Evolutionary conservation across 306 rosid genomes (phyloP).

Genomic region (Trifolium subterraneum): DNA sequence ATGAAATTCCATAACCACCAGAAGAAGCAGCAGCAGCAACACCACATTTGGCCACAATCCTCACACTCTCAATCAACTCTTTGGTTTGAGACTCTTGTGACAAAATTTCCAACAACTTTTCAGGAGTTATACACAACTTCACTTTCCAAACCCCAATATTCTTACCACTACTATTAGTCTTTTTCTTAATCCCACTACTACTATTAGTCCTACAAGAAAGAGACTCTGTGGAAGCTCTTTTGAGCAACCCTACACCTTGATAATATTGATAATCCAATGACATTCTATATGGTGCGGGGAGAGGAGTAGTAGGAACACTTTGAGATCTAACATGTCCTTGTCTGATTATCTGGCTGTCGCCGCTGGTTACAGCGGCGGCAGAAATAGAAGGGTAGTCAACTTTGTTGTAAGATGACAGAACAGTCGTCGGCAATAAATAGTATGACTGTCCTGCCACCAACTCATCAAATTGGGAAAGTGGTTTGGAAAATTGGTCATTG

Average conservation of each 20-base stretch:
- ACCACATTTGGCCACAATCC: conserved; percentile 84
- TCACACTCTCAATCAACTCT: conserved; percentile 76
- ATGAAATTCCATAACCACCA: conserved; percentile 36
- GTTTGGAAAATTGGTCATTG: conserved; percentile 73
- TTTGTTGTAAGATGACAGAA: conserved; percentile 50
- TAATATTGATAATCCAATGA: conserved; percentile 59
- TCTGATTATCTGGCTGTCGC: background rate
- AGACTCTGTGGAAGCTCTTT: conserved; percentile 57
- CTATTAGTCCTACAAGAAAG: conserved; percentile 46
- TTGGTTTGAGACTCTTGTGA: conserved; percentile 67
- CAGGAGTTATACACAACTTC: conserved; percentile 72
- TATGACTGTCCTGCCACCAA: conserved; percentile 69
- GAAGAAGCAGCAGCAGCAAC: conserved; percentile 9
- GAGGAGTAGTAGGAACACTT: conserved; percentile 57
- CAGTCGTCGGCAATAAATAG: conserved; percentile 54
- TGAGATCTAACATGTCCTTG: conserved; percentile 60
- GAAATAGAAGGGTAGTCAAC: background rate
- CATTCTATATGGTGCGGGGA: conserved; percentile 66
- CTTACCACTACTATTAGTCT: background rate
- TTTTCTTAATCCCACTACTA: background rate
- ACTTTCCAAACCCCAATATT: conserved; percentile 76
- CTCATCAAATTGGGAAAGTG: conserved; percentile 58
- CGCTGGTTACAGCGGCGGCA: background rate
- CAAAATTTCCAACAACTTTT: conserved; percentile 70
- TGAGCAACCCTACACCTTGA: conserved; percentile 48